phyloP scores from a whole-genome alignment of 345 rosid species.

The Eutrema heterophyllum region DNA sequence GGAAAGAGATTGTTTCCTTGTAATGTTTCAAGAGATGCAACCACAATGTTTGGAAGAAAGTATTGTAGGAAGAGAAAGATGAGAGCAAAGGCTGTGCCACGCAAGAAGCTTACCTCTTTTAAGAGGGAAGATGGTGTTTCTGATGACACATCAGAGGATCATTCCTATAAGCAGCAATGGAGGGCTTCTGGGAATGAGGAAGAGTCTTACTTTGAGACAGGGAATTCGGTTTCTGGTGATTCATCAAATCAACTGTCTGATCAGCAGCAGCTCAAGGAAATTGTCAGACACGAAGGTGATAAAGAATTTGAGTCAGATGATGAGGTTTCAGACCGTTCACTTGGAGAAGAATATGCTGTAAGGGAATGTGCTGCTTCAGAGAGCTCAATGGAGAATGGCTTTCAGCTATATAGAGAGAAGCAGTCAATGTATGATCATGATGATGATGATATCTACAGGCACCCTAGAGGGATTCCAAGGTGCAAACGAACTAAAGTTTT shows the following conservation, averaged over 20 bases:
- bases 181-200: constrained; percentile 39
- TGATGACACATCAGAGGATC: constrained; percentile 50
- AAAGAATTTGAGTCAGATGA: constrained; percentile 42
- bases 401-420: constrained; percentile 22
- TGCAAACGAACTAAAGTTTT: constrained; percentile 37
- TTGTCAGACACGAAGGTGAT: constrained; percentile 25
- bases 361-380: constrained; percentile 48
- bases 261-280: constrained; percentile 32
- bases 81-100: constrained; percentile 36
- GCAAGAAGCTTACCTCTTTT: constrained; percentile 43
- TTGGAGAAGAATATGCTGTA: constrained; percentile 36
- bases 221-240: constrained; percentile 38
- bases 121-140: constrained; percentile 47
- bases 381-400: constrained; percentile 40
- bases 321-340: constrained; percentile 50
- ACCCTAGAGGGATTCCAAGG: constrained; percentile 40
- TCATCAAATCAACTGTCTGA: constrained; percentile 39
- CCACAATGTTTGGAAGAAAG: constrained; percentile 41
- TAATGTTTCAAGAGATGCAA: constrained; percentile 34
- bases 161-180: constrained; percentile 40
- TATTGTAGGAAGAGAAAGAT: constrained; percentile 63
- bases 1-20: constrained; percentile 37
- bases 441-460: constrained; percentile 29
- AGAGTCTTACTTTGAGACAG: constrained; percentile 37
- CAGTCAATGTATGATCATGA: constrained; percentile 18